Conservation (phyloP, 352 stramenopile genomes). For the Pythium monospermum region DNA sequence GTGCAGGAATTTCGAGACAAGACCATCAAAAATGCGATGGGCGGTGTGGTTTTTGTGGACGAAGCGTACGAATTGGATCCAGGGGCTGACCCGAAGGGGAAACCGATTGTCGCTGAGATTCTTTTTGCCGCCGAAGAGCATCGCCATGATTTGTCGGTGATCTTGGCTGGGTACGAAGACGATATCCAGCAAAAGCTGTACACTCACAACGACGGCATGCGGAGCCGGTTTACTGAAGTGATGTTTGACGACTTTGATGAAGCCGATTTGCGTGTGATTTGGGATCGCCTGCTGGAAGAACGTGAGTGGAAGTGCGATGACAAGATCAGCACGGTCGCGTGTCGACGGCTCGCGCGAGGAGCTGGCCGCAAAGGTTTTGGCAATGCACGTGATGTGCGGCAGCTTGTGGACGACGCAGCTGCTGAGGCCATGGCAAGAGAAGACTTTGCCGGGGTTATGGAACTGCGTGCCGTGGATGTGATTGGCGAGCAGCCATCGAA, state of each 20-base stretch:
- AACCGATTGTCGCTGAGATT: conserved; percentile 85
- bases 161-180: conserved; percentile 91
- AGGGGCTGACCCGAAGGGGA: conserved; percentile 64
- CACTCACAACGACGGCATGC: conserved; percentile 85
- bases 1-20: conserved; percentile 63
- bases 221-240: conserved; percentile 81
- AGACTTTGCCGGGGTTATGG: conserved; percentile 52
- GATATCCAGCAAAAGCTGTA: conserved; percentile 93
- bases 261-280: conserved; percentile 77
- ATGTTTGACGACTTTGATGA: conserved; percentile 91
- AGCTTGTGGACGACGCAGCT: conserved; percentile 65
- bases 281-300: conserved; percentile 39
- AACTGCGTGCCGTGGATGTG: conserved; percentile 61
- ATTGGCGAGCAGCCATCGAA: conserved; percentile 71
- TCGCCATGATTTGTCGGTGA: conserved; percentile 82
- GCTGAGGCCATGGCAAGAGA: conserved; percentile 60
- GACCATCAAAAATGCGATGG: conserved; percentile 63
- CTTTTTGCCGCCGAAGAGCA: conserved; percentile 85
- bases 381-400: conserved; percentile 77
- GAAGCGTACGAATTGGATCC: conserved; percentile 91
- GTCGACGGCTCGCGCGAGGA: conserved; percentile 52
- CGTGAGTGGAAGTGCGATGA: conserved; percentile 45
- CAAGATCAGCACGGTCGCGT: conserved; percentile 52
- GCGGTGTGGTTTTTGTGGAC: conserved; percentile 91
- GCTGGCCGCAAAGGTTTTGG: conserved; percentile 80